Evolutionary conservation across 768 basidiomycete genomes (phyloP).

Genomic region (Termitomyces sp.): DNA sequence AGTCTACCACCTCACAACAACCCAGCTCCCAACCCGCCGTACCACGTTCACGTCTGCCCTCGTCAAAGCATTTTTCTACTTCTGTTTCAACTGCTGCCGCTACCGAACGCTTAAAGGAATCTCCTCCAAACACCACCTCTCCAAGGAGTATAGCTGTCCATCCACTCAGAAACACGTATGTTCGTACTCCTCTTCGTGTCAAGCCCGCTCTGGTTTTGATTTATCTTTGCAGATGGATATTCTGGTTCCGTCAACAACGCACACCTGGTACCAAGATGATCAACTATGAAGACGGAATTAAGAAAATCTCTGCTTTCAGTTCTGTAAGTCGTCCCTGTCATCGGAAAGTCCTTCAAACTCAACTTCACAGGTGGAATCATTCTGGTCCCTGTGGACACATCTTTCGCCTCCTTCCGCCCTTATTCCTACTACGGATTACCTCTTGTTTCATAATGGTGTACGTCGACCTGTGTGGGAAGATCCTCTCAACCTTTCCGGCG

Average conservation of each 20-base stretch:
- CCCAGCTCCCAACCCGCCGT: constrained; percentile 16
- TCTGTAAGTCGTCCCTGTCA: constrained; percentile 47
- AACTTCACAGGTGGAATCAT: constrained; percentile 74
- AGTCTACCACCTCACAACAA: constrained; percentile 19
- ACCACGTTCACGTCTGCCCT: constrained; percentile 41
- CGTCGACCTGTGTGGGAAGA: constrained; percentile 96
- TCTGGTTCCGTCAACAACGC: constrained; percentile 90
- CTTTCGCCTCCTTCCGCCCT: constrained; percentile 80
- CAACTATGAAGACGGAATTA: constrained; percentile 93
- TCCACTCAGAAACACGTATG: constrained; percentile 85
- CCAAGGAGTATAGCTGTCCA: constrained; percentile 46
- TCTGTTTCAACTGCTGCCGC: constrained; percentile 38
- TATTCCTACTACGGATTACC: constrained; percentile 87
- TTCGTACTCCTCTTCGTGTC: constrained; percentile 42
- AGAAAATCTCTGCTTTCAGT: constrained; percentile 84
- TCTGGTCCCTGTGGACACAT: constrained; percentile 93
- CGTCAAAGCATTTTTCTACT: constrained; percentile 70
- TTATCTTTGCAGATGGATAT: constrained; percentile 63
- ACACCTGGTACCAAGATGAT: constrained; percentile 84
- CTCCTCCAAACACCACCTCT: constrained; percentile 24
- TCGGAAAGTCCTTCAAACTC: constrained; percentile 2
- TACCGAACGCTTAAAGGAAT: constrained; percentile 43
- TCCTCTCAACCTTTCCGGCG: constrained; percentile 78
- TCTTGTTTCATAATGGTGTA: constrained; percentile 83
- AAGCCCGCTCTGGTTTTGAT: constrained; percentile 12